Evolutionary conservation across 495 filamentous ascomycete species (phyloP).

Genomic region (Pyrenula massariospora): DNA sequence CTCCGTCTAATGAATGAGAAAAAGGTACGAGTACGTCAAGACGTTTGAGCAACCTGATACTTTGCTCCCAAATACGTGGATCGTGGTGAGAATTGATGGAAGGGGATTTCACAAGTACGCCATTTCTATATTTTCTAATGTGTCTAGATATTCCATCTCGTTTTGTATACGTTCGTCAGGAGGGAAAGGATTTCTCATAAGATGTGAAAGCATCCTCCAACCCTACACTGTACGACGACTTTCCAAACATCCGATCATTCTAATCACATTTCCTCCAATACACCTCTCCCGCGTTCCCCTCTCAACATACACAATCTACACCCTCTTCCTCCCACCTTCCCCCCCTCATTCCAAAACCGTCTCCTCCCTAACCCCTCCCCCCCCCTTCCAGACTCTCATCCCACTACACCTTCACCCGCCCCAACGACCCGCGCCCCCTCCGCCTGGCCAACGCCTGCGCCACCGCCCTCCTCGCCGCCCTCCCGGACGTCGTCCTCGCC

Average conservation of each 20-base stretch:
- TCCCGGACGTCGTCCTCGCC: slow-evolving; percentile 74
- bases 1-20: too few species aligned
- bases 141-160: too few species aligned
- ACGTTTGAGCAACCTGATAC: slow-evolving; percentile 70
- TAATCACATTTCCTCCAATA: background rate
- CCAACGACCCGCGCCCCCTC: slow-evolving; percentile 79
- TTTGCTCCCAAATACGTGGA: slow-evolving; percentile 83
- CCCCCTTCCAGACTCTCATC: slow-evolving; percentile 43
- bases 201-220: background rate
- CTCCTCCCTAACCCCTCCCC: background rate
- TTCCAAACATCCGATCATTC: too few species aligned
- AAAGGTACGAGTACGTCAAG: slow-evolving; percentile 86
- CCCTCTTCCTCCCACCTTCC: background rate
- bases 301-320: background rate
- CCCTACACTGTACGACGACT: too few species aligned
- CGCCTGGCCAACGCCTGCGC: slow-evolving; percentile 93
- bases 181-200: too few species aligned
- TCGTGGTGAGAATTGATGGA: slow-evolving; percentile 86
- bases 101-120: slow-evolving; percentile 80
- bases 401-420: slow-evolving; percentile 78
- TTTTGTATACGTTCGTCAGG: too few species aligned
- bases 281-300: background rate
- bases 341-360: background rate
- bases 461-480: slow-evolving; percentile 65
- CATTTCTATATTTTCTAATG: too few species aligned